Base-by-base conservation (phyloP, 2,329 filamentous ascomycete species). In the Incumbomyces delicatus region DNA sequence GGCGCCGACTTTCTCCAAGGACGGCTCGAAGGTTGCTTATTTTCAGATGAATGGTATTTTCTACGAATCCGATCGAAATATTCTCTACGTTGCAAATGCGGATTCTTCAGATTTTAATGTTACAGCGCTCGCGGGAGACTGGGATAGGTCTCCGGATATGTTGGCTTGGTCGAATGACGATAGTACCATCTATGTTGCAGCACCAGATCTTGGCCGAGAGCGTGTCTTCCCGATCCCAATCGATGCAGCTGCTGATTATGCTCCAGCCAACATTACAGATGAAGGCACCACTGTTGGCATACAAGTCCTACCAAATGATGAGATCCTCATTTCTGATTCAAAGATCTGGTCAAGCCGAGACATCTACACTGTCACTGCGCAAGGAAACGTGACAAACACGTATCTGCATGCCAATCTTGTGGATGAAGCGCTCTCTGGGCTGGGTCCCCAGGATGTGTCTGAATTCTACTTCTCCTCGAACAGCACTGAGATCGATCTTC, bases 41-140 rank as follows among this genome's bases (percentile, higher is more conserved):
- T 72, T 86, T 27, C 79, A 85, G 51, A 94, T 94, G 88, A 75
- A 77, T 52, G 75, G 75, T 47, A 73, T 78, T 43, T 79, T 83
- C 49, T 94, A 95, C 61, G 88, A 95, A 64, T 78, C 83, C 13
- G 87, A 95, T 67, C 84, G 84, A 62, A 66, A 66, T 37, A 64
- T 65, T 2, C 58, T 72, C 38, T 74, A 72, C 50, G 58, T 70
- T 35, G 62, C 67, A 37, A 59, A 60, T 12, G 48, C 66, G 41
- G 58, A 58, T 48, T 18, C 43, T 12, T 58, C 59, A 2, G 53
- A 63, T 42, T 51, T 60, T 47, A 63, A 61, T 41, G 58, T 76
- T 42, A 60, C 58, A 2, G 53, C 58, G 17, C 50, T 71, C 6
- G 65, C 66, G 2, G 61, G 56, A 34, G 51, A 64, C 41, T 71